Conservation (phyloP, 1,284 basidiomycete genomes). For the Meripilus lineatus region DNA sequence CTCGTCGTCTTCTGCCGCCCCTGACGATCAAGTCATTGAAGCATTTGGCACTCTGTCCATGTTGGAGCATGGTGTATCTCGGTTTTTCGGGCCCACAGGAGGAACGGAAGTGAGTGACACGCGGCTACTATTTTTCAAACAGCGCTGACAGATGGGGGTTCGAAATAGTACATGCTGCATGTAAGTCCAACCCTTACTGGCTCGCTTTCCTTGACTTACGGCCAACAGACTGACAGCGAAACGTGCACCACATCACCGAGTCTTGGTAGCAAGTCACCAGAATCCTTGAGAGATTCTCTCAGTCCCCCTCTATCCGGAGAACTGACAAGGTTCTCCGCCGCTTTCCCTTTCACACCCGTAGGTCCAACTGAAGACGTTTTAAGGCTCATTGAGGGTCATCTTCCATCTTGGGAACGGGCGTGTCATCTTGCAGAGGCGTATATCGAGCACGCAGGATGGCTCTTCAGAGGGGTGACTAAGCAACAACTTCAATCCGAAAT, state of each 20-base stretch:
- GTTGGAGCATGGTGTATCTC: conserved; percentile 53
- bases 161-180: conserved; percentile 26
- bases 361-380: conserved; percentile 42
- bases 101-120: conserved; percentile 41
- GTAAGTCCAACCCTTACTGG: conserved; percentile 15
- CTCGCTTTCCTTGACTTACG: conserved; percentile 20
- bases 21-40: conserved; percentile 21
- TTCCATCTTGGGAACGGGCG: conserved; percentile 32
- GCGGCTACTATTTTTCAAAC: neutral
- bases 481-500: conserved; percentile 63
- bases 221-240: conserved; percentile 12
- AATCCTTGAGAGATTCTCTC: conserved; percentile 30
- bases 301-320: conserved; percentile 34
- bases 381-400: conserved; percentile 38
- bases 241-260: conserved; percentile 19
- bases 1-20: conserved; percentile 8
- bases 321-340: conserved; percentile 48
- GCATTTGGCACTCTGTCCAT: conserved; percentile 57
- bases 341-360: conserved; percentile 62
- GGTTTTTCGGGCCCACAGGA: conserved; percentile 63
- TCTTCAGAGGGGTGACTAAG: conserved; percentile 51
- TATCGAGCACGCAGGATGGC: conserved; percentile 47
- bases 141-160: no score
- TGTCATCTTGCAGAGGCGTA: conserved; percentile 62
- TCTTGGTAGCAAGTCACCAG: conserved; percentile 22